These are phyloP conservation scores for Penicillium sp. DNA, from an alignment of 2,329 filamentous ascomycete genomes.

Conservation along the genomic window DNA sequence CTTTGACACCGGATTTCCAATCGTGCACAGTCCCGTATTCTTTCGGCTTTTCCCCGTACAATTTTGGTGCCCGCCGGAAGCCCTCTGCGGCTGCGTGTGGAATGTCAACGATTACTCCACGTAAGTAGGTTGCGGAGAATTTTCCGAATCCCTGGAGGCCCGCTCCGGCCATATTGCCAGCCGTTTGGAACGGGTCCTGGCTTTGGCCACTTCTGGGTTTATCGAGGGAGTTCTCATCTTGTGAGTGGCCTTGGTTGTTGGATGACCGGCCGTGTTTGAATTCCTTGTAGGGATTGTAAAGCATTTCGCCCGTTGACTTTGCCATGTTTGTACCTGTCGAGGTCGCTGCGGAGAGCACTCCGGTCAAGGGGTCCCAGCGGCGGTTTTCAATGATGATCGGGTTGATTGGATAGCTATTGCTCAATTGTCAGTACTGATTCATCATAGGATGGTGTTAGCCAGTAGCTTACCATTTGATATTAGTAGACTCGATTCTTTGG, in stretches of 20 bases:
- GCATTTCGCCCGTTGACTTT: constrained; percentile 22
- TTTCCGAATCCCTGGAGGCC: constrained; percentile 13
- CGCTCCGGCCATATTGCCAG: constrained; percentile 6
- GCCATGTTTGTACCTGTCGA: constrained; percentile 25
- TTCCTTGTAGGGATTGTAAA: constrained; percentile 28
- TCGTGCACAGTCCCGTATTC: constrained; percentile 32
- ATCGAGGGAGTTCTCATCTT: background rate
- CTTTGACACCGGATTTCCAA: constrained; percentile 28
- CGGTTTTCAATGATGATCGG: constrained; percentile 32
- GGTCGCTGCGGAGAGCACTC: constrained; percentile 23
- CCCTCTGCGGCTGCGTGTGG: constrained; percentile 34
- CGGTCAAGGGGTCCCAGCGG: constrained; percentile 32
- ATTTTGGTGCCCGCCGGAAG: constrained; percentile 27
- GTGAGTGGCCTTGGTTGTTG: background rate
- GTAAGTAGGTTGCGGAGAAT: constrained; percentile 17
- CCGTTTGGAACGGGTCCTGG: background rate
- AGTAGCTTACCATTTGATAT: constrained; percentile 15
- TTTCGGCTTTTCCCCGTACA: constrained; percentile 33
- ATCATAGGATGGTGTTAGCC: background rate
- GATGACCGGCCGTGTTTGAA: constrained; percentile 10
- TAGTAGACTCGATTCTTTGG: constrained; percentile 9
- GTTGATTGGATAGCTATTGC: constrained; percentile 22
- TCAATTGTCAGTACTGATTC: background rate
- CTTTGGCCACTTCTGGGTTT: background rate
- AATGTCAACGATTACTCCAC: constrained; percentile 30